These are phyloP conservation scores for Monosporascus sp. DNA, from an alignment of 2,329 filamentous ascomycete genomes.

Conservation along the genomic window DNA sequence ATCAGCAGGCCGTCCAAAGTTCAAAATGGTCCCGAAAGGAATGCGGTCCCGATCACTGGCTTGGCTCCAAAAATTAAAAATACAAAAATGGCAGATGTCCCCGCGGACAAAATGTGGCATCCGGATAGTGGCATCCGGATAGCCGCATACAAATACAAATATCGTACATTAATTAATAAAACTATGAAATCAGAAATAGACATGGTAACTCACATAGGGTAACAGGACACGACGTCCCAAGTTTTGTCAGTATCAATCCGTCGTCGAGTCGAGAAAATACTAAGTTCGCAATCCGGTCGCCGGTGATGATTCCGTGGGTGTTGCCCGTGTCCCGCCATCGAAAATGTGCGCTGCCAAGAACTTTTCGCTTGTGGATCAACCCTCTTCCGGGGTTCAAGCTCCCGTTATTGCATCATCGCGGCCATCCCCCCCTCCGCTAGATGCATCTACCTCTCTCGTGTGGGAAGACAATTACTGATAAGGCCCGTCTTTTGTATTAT, in stretches of 20 bases:
- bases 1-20: too few relatives aligned
- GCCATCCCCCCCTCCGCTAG: too few relatives aligned
- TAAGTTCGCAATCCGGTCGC: background rate
- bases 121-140: background rate
- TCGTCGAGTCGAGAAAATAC: slow-evolving; percentile 2
- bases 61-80: background rate
- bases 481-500: too few relatives aligned
- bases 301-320: background rate
- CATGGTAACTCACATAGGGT: background rate
- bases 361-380: slow-evolving; percentile 28
- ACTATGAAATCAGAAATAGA: background rate
- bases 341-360: slow-evolving; percentile 29
- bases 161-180: background rate
- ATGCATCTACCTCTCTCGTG: too few relatives aligned
- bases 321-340: slow-evolving; percentile 10
- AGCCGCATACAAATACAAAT: background rate
- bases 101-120: background rate
- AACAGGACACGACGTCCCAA: background rate
- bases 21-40: background rate
- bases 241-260: slow-evolving; percentile 4
- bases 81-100: background rate
- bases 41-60: background rate
- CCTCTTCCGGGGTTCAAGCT: slow-evolving; percentile 18
- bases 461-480: too few relatives aligned
- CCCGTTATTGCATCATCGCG: background rate